Conservation (phyloP, 495 filamentous ascomycete species). For the Talaromyces trachyspermus region DNA sequence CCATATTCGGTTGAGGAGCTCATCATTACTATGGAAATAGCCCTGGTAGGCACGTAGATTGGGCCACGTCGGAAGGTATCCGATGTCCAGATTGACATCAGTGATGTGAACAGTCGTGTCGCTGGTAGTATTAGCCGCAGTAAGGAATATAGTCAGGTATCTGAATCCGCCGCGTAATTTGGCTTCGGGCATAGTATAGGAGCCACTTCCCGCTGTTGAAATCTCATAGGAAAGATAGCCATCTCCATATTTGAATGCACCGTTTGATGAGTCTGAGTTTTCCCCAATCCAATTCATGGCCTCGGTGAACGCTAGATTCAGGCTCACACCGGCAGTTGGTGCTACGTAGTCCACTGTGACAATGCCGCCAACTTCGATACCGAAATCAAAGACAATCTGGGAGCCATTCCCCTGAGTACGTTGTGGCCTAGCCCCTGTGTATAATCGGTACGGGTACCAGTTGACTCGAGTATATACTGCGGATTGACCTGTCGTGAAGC, state of each 20-base stretch:
- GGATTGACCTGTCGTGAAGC: slow-evolving; percentile 46
- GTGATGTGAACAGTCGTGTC: slow-evolving; percentile 28
- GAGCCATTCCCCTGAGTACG: slow-evolving; percentile 38
- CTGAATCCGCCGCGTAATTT: slow-evolving; percentile 53
- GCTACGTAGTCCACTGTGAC: slow-evolving; percentile 42
- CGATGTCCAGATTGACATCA: slow-evolving; percentile 41
- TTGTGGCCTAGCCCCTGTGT: slow-evolving; percentile 7
- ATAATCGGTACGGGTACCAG: slow-evolving; percentile 14
- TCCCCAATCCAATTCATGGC: slow-evolving; percentile 56
- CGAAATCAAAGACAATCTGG: slow-evolving; percentile 49
- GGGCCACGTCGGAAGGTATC: slow-evolving; percentile 58
- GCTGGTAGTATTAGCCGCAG: slow-evolving; percentile 20
- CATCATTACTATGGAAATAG: slow-evolving; percentile 54
- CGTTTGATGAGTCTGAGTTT: slow-evolving; percentile 52
- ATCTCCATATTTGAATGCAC: slow-evolving; percentile 42
- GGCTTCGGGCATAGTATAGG: slow-evolving; percentile 46
- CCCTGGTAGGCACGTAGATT: slow-evolving; percentile 56
- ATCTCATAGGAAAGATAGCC: slow-evolving; percentile 47
- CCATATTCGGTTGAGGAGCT: slow-evolving; percentile 56
- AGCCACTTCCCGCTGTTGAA: slow-evolving; percentile 31
- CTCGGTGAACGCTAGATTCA: slow-evolving; percentile 58
- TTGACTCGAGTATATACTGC: slow-evolving; percentile 32
- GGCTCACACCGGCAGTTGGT: slow-evolving; percentile 29
- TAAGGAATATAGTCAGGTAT: slow-evolving; percentile 51
- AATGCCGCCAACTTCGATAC: slow-evolving; percentile 51